Percentiles rank a stretch among this genome's conserved stretches.
These are phyloP conservation scores for Amphirosellinia nigrospora DNA, from an alignment of 495 filamentous ascomycete species.

Conservation along the genomic window DNA sequence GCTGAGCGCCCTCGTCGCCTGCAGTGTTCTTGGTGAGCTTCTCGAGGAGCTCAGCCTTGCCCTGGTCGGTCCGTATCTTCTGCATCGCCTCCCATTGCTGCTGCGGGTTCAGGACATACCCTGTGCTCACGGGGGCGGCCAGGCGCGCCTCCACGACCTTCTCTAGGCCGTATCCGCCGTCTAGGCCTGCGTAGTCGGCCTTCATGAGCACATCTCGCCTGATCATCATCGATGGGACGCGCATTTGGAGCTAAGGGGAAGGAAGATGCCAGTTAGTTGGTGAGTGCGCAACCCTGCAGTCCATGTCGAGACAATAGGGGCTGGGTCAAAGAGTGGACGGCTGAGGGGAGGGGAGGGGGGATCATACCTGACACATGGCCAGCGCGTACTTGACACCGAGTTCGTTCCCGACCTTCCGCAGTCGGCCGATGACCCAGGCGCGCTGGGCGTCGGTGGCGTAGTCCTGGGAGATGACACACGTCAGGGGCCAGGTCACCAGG, in stretches of 20 bases:
- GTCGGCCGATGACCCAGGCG: conserved; percentile 51
- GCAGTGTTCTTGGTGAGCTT: conserved; percentile 46
- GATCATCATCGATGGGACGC: conserved; percentile 61
- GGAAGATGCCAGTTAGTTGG: background rate
- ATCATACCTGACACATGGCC: conserved; percentile 48
- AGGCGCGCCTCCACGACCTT: conserved; percentile 36
- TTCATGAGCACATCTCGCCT: conserved; percentile 51
- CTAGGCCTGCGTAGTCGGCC: conserved; percentile 39
- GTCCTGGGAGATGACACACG: conserved; percentile 52
- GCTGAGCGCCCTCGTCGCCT: conserved; percentile 31
- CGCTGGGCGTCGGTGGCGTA: conserved; percentile 57
- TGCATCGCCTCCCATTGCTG: conserved; percentile 49
- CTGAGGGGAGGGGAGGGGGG: background rate
- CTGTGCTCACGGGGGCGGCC: conserved; percentile 25
- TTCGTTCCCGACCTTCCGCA: conserved; percentile 52
- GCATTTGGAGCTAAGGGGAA: conserved; percentile 46
- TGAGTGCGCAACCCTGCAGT: background rate
- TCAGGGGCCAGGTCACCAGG: conserved; percentile 48
- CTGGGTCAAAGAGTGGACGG: background rate
- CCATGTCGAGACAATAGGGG: background rate
- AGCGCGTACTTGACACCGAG: conserved; percentile 57
- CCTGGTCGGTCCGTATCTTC: conserved; percentile 44
- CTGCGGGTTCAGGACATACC: conserved; percentile 42
- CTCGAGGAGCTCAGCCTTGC: conserved; percentile 44
- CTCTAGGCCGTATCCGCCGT: conserved; percentile 36